phyloP scores from a whole-genome alignment of 306 rosid genomes.

The Lithocarpus polystachyus region DNA sequence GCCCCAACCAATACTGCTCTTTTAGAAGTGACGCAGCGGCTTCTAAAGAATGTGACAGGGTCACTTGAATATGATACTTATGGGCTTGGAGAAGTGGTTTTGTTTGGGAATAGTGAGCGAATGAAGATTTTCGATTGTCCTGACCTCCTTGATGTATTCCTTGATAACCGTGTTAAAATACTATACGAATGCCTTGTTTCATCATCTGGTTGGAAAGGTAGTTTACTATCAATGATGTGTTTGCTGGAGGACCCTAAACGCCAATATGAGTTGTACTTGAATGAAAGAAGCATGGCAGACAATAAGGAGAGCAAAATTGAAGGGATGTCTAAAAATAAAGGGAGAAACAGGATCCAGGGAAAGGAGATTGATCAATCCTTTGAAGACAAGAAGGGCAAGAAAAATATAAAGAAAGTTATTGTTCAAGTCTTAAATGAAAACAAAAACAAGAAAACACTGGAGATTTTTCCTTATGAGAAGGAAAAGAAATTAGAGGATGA shows the following conservation, averaged over 20 bases:
- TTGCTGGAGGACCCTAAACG: conserved; percentile 21
- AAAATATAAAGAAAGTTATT: no score
- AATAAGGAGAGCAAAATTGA: not conserved
- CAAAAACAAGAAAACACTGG: not conserved
- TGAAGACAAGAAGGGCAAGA: not conserved
- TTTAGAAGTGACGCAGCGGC: conserved; percentile 38
- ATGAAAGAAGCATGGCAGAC: not conserved
- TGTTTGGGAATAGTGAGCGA: conserved; percentile 19
- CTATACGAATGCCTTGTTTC: conserved; percentile 3
- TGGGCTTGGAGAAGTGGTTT: not conserved
- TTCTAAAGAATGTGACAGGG: not conserved
- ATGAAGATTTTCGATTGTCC: conserved; percentile 16
- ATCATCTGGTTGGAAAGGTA: conserved; percentile 4
- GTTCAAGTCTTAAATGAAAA: no score
- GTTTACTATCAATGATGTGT: conserved; percentile 4
- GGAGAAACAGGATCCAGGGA: not conserved
- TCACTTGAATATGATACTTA: no score
- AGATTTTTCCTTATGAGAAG: not conserved
- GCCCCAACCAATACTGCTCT: conserved; percentile 64
- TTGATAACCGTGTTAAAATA: conserved; percentile 8
- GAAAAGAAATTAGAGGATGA: not conserved
- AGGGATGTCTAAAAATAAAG: not conserved
- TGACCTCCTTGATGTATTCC: conserved; percentile 13
- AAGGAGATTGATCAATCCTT: not conserved
- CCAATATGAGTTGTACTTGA: conserved; percentile 28